A percentile compares a stretch with the other conserved stretches of the same genome.
These are phyloP conservation scores for Saccharomyces hybrid DNA, from an alignment of 1,139 yeast genomes.

Conservation along the genomic window DNA sequence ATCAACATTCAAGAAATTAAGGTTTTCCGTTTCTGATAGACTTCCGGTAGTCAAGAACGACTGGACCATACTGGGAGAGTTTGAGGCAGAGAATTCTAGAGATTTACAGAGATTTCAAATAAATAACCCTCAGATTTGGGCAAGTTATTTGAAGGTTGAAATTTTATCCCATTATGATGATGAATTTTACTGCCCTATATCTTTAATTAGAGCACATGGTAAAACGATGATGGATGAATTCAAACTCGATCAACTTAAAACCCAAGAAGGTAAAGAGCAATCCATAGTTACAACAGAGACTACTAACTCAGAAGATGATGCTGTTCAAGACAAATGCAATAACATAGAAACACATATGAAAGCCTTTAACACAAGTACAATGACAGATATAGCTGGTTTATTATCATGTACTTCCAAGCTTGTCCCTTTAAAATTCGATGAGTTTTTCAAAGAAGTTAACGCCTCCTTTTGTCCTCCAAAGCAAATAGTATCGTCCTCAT, in stretches of 20 bases:
- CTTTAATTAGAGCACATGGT: constrained; percentile 79
- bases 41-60: constrained; percentile 53
- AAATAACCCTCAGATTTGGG: constrained; percentile 81
- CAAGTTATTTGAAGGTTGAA: constrained; percentile 69
- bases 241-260: constrained; percentile 40
- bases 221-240: constrained; percentile 95
- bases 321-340: not conserved
- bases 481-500: constrained; percentile 3
- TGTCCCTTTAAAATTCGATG: constrained; percentile 30
- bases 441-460: constrained; percentile 25
- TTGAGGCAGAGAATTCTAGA: constrained; percentile 64
- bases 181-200: constrained; percentile 86
- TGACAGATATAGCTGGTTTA: constrained; percentile 21
- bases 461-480: constrained; percentile 11
- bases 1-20: constrained; percentile 62
- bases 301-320: not conserved
- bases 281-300: not conserved
- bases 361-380: constrained; percentile 11
- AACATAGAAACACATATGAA: constrained; percentile 8
- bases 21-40: constrained; percentile 69
- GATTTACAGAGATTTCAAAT: constrained; percentile 65
- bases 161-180: constrained; percentile 72
- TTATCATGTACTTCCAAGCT: constrained; percentile 30
- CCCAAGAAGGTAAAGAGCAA: constrained; percentile 2
- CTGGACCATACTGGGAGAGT: constrained; percentile 73